Percentiles rank a stretch among this genome's conserved stretches.
Conservation (phyloP, 371 early-diverging fungal species). For the Capillidium heterosporum region DNA sequence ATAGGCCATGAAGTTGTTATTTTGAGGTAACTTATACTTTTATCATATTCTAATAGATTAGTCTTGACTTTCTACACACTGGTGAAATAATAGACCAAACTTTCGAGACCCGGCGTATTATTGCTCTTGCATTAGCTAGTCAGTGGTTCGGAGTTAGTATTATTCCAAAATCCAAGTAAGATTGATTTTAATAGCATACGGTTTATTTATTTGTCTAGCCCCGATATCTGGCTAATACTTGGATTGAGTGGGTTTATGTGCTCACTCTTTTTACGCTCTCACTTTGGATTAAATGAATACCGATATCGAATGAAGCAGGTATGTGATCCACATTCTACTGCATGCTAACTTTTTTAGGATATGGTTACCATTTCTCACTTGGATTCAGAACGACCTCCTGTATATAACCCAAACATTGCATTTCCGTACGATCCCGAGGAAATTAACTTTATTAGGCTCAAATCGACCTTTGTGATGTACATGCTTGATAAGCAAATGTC, state of each 20-base stretch:
- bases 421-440: conserved; percentile 48
- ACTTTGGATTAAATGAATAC: conserved; percentile 78
- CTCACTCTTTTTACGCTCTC: conserved; percentile 47
- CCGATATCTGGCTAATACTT: conserved; percentile 71
- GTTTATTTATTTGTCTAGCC: conserved; percentile 9
- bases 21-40: no score
- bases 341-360: conserved; percentile 25
- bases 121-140: conserved; percentile 52
- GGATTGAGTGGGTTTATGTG: conserved; percentile 63
- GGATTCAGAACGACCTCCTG: conserved; percentile 71
- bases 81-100: conserved; percentile 71
- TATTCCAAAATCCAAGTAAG: conserved; percentile 27
- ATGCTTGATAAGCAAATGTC: conserved; percentile 86
- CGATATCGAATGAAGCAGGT: conserved; percentile 46
- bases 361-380: conserved; percentile 57
- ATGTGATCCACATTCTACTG: neutral
- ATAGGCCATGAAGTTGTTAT: conserved; percentile 52
- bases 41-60: conserved; percentile 6
- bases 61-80: conserved; percentile 48
- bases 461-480: conserved; percentile 72
- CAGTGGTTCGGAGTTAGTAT: conserved; percentile 92
- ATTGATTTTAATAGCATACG: conserved; percentile 29
- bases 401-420: conserved; percentile 45
- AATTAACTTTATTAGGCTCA: conserved; percentile 58
- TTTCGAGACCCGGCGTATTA: conserved; percentile 47